These are phyloP conservation scores for Acacia acuminata DNA, from an alignment of 306 rosid species.

Conservation along the genomic window DNA sequence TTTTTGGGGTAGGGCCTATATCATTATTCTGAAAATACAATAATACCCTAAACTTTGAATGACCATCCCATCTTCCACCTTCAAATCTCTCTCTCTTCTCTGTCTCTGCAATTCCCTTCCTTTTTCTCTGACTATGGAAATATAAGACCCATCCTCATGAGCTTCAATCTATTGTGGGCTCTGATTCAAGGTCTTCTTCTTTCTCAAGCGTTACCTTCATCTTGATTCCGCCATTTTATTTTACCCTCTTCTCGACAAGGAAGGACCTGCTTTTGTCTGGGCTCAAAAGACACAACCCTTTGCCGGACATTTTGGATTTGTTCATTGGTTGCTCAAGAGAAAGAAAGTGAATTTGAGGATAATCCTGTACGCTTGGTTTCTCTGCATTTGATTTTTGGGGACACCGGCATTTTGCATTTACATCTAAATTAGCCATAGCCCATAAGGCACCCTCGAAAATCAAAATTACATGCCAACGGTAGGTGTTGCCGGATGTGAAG, in stretches of 20 bases:
- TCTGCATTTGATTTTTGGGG: background rate
- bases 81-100: constrained; percentile 8
- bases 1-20: too few species aligned
- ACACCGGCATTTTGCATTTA: constrained; percentile 3
- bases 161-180: constrained; percentile 5
- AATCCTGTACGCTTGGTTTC: constrained; percentile 27
- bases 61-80: too few species aligned
- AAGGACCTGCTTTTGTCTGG: constrained; percentile 2
- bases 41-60: too few species aligned
- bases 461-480: background rate
- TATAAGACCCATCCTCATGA: background rate
- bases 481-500: constrained; percentile 45
- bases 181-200: constrained; percentile 21
- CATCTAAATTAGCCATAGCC: background rate
- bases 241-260: background rate
- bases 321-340: background rate
- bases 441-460: background rate
- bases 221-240: background rate
- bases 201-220: background rate
- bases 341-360: constrained; percentile 29
- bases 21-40: too few species aligned
- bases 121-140: constrained; percentile 47
- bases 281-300: constrained; percentile 29
- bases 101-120: constrained; percentile 26
- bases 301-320: background rate